A percentile compares a stretch with the other conserved stretches of the same genome.
Evolutionary conservation across 768 basidiomycete genomes (phyloP).

Genomic region (Collybia nuda): DNA sequence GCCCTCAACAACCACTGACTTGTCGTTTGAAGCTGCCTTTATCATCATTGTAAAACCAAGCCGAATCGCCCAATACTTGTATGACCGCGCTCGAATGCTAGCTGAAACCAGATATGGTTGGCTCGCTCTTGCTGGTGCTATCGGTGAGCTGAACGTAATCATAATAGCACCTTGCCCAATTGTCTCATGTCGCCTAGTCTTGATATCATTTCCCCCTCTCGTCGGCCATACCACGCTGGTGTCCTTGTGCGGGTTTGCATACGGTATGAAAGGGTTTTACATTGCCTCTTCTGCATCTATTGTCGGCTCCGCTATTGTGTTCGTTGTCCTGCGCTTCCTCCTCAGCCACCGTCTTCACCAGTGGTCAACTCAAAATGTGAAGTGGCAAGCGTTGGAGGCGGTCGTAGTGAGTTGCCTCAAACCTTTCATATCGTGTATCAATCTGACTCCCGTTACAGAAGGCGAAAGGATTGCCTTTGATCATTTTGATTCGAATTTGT

Average conservation of each 20-base stretch:
- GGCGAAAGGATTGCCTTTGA: conserved; percentile 77
- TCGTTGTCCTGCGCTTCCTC: conserved; percentile 56
- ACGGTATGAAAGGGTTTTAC: conserved; percentile 75
- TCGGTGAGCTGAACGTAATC: conserved; percentile 40
- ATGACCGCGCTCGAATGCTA: conserved; percentile 65
- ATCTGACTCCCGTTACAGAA: conserved; percentile 35
- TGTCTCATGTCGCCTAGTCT: conserved; percentile 26
- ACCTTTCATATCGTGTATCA: neutral
- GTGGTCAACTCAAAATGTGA: conserved; percentile 64
- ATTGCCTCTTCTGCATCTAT: conserved; percentile 63
- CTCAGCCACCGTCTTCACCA: conserved; percentile 54
- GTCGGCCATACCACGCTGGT: conserved; percentile 68
- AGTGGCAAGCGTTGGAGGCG: conserved; percentile 76
- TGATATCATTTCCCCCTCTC: conserved; percentile 57
- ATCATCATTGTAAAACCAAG: conserved; percentile 58
- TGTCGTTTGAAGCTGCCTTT: conserved; percentile 28
- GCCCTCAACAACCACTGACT: neutral
- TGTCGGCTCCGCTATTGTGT: conserved; percentile 61
- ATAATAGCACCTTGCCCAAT: too few species aligned
- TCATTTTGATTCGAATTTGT: conserved; percentile 78
- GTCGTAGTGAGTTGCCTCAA: conserved; percentile 56
- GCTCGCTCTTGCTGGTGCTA: conserved; percentile 48
- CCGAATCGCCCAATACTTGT: conserved; percentile 67
- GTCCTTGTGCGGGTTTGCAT: conserved; percentile 80
- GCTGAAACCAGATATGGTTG: conserved; percentile 62